Base-by-base conservation (phyloP, 768 basidiomycete genomes). In the Leucocoprinus sp. region DNA sequence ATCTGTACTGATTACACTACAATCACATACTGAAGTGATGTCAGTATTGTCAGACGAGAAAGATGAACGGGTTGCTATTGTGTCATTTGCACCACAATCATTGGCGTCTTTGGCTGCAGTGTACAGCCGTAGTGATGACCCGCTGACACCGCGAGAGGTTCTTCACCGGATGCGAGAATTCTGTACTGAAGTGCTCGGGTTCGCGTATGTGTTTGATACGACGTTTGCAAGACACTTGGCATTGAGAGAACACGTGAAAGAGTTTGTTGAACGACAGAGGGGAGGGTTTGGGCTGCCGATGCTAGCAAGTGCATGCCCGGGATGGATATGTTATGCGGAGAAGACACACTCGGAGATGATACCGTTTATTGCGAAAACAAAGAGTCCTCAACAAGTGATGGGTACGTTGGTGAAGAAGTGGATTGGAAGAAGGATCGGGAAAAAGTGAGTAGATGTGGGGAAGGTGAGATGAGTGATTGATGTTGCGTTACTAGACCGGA, bases 301-400 rank as follows among this genome's bases (percentile, higher is more conserved):
- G 82, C 69, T 99, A 19, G 84, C 92, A 3, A 93, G 91, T 54
- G 91, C 96, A 12, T 98, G 96, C 65, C 96, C 96, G 0, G 96
- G 96, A 12, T 98, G 96, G 96, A 86, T 99, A 47, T 99, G 96
- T 60, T 98, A 98, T 61, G 95, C 93, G 14, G 96, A 99, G 65
- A 99, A 99, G 69, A 83, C 95, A 1, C 95, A 96, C 56, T 73
- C 83, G 2, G 93, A 95, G 61, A 84, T 99, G 75, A 60, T 99
- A 17, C 93, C 93, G 4, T 92, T 91, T 56, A 84, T 99, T 43
- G 78, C 88, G 42, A 69, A 67, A 28, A 88, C 86, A 39, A 91
- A 95, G 70, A 95, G 92, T 58, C 87, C 93, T 21, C 93, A 97
- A 60, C 92, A 91, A 56, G 71, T 93, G 39, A 92, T 93, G 84